Evolutionary conservation across 139 green algal genomes (phyloP), one percentile per base, ranked within the genome.

Genomic region (Desmodesmus armatus): DNA sequence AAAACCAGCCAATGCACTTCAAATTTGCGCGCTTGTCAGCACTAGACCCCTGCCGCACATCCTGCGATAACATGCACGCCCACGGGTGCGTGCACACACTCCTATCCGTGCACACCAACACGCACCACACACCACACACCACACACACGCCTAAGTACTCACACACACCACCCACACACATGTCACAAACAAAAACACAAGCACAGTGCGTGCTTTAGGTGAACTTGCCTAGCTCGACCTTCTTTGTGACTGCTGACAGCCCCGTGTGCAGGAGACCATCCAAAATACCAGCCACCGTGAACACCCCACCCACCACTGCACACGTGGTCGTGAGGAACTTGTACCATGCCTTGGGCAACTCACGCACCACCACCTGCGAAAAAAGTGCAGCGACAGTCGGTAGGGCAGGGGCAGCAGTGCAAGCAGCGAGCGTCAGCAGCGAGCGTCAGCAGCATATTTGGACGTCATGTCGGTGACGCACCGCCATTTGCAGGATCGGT

Each of bases 211-310:
- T n/a, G n/a, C n/a, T n/a, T n/a, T n/a, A n/a, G n/a, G n/a, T n/a
- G n/a, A n/a, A n/a, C 84, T 96, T 97, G 4, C 93, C 92, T n/a
- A 96, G 63, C 73, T 96, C 93, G 27, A 95, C 55, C 82, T 98
- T 98, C 79, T 96, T 96, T 3, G 91, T 70, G 39, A 94, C 53
- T 37, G 93, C 90, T 47, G 21, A 47, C 25, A 90, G 60, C 9
- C 65, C 78, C 9, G 85, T 84, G 91, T 98, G 93, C 43, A 97
- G 73, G 69, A 95, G 72, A 29, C 90, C 88, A 81, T 98, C 96
- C 17, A 98, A 33, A 58, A 98, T 98, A 63, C 96, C 96, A 3
- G 93, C 93, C 17, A 98, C 94, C 1, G 95, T 98, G 85, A 98
- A 98, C 19, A 98, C 94, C 15, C 96, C 96, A 29, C 96, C 96